Percentiles rank a stretch among this genome's conserved stretches.
Evolutionary conservation across 306 rosid genomes (phyloP).

Genomic region (Arachis hypogaea): DNA sequence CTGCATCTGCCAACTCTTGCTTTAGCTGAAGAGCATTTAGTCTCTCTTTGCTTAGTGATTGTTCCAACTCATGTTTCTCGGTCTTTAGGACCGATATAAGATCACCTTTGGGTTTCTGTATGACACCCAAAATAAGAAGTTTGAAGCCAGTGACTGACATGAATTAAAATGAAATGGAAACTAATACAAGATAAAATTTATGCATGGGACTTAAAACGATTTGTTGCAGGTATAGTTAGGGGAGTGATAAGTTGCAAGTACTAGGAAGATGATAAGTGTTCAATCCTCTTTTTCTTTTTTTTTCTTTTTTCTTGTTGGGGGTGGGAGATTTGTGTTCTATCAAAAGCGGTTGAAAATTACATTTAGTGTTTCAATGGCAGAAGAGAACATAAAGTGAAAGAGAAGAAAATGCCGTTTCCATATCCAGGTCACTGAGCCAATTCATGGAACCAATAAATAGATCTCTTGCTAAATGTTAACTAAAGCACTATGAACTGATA

Average conservation of each 20-base stretch:
- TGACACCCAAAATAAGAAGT: slow-evolving; percentile 31
- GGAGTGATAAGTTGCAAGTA: neutral
- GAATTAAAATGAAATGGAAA: slow-evolving; percentile 23
- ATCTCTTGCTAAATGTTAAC: slow-evolving; percentile 8
- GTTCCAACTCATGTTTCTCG: slow-evolving; percentile 81
- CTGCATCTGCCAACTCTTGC: slow-evolving; percentile 78
- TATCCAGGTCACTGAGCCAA: slow-evolving; percentile 18
- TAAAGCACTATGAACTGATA: slow-evolving; percentile 4
- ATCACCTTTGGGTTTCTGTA: slow-evolving; percentile 74
- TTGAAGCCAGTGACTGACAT: slow-evolving; percentile 22
- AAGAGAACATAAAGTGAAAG: slow-evolving; percentile 36
- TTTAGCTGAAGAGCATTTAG: slow-evolving; percentile 66
- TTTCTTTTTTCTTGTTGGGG: neutral
- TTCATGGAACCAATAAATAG: slow-evolving; percentile 18
- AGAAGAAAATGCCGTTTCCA: slow-evolving; percentile 19
- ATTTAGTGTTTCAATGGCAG: slow-evolving; percentile 1
- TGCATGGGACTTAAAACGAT: neutral
- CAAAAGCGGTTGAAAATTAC: neutral
- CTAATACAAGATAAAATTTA: slow-evolving; percentile 17
- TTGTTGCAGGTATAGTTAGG: neutral
- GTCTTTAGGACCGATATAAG: slow-evolving; percentile 61
- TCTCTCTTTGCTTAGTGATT: slow-evolving; percentile 71
- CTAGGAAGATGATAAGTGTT: too few relatives aligned
- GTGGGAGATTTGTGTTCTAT: neutral
- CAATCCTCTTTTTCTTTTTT: too few relatives aligned